Base-by-base conservation (phyloP, 108 stramenopile genomes). In the Seminavis robusta region DNA sequence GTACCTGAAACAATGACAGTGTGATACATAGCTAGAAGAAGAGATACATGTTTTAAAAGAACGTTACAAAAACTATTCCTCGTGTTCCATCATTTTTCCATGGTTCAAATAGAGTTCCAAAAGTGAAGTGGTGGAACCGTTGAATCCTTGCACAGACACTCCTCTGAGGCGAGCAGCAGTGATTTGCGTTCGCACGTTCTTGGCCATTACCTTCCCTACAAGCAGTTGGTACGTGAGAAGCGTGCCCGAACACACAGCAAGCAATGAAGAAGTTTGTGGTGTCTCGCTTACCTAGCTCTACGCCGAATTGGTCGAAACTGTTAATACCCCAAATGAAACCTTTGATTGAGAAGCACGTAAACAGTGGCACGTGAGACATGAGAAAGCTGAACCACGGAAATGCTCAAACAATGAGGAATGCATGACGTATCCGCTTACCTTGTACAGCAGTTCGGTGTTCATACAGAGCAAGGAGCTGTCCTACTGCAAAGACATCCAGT, bases 281-380 rank as follows among this genome's bases (percentile, higher is more conserved):
- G n/a, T n/a, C n/a, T n/a, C n/a, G n/a, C n/a, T n/a, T n/a, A n/a
- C 95, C 92, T 17, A 94, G 81, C 81, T 95, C 89, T 8, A 93
- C 90, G 11, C 96, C 94, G 79, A 83, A 97, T 68, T 97, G 95
- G 71, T 99, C 98, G 69, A 98, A 99, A 19, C 88, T 89, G 59
- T 98, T 97, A 49, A 99, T 75, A 29, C 95, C 95, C 98, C 98
- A 99, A 26, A 99, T 61, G 61, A 96, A 97, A 19, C 98, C 98
- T n/a, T n/a, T n/a, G n/a, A n/a, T n/a, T n/a, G n/a, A n/a, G n/a
- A n/a, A n/a, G n/a, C n/a, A n/a, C n/a, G n/a, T n/a, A n/a, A n/a
- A n/a, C n/a, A n/a, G n/a, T n/a, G n/a, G n/a, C n/a, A n/a, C n/a
- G n/a, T n/a, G n/a, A n/a, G n/a, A n/a, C n/a, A n/a, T n/a, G n/a